Evolutionary conservation across 805 yeast genomes (phyloP), one percentile per base, ranked within the genome.

Genomic region (Starmerella khaoyaiensis): DNA sequence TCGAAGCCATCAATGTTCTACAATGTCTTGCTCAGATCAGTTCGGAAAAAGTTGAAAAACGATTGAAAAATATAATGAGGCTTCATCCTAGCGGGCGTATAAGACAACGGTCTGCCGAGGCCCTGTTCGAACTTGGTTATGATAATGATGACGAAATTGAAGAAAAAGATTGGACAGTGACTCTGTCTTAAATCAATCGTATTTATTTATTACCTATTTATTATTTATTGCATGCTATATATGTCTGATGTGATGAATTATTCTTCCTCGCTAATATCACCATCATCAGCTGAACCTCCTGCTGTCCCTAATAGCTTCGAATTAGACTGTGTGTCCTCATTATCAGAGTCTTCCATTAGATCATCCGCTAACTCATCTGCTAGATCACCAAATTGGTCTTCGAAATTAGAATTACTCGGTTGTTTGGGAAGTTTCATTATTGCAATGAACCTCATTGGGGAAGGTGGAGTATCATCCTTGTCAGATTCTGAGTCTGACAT

Each of bases 41-140:
- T 4, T 33, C 36, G 14, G 34, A 37, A 3, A 35, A 47, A 16
- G 44, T 35, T 33, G 9, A 28, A 28, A 21, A 43, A 54, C 49
- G 42, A 55, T 31, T 38, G 47, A 20, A 57, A 56, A 37, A 60
- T 25, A 50, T 56, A 22, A 53, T 55, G 6, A 43, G 25, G 12
- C 31, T 23, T 2, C 68, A 67, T 41, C 53, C 55, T 2, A 28
- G 50, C 10, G 53, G 55, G 1, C 46, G 48, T 21, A 61, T 64
- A 1, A 53, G 73, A 1, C 41, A 42, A 4, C 25, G 58, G 36
- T 65, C 70, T 0, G 58, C 66, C 10, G 71, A 68, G 33, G 62
- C 60, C 20, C 36, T 71, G 6, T 68, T 57, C 41, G 68, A 62
- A 36, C 46, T 59, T 6, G 53, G 51, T 1, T 6, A 32, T 16